A percentile compares a stretch with the other conserved stretches of the same genome.
These are phyloP conservation scores for Beauveria bassiana DNA, from an alignment of 2,329 filamentous ascomycete species.

Conservation along the genomic window DNA sequence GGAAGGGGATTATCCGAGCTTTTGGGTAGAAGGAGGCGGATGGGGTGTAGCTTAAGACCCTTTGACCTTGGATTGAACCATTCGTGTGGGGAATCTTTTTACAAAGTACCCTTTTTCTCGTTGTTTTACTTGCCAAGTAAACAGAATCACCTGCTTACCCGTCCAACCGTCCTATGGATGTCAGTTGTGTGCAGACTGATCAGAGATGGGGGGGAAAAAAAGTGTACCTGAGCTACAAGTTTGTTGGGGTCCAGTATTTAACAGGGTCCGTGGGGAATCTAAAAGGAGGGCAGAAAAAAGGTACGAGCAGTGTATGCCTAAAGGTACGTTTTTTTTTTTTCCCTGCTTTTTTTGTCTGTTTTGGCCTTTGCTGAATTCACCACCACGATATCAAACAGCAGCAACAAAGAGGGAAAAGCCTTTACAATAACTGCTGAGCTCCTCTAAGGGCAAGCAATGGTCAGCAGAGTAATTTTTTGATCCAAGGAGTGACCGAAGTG, in stretches of 20 bases:
- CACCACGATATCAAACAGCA: background rate
- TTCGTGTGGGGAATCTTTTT: constrained; percentile 1
- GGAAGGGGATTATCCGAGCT: background rate
- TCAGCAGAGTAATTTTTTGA: background rate
- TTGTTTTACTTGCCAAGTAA: background rate
- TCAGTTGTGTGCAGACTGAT: background rate
- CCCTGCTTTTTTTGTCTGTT: background rate
- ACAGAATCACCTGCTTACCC: background rate
- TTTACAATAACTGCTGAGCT: background rate
- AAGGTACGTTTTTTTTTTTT: background rate
- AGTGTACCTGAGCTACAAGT: constrained; percentile 8
- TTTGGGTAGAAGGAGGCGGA: background rate
- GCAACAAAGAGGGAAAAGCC: background rate
- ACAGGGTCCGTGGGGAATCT: constrained; percentile 10
- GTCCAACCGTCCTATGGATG: background rate
- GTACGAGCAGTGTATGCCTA: background rate
- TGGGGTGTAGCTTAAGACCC: background rate
- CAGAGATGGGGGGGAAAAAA: background rate
- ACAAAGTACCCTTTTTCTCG: background rate
- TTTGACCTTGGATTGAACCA: background rate
- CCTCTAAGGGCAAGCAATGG: background rate
- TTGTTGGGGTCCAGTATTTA: constrained; percentile 10
- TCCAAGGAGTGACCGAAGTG: constrained; percentile 6
- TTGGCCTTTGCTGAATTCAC: background rate
- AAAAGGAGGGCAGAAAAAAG: background rate